phyloP scores from a whole-genome alignment of 1,284 basidiomycete species.

The Apiotrichum sp. region DNA sequence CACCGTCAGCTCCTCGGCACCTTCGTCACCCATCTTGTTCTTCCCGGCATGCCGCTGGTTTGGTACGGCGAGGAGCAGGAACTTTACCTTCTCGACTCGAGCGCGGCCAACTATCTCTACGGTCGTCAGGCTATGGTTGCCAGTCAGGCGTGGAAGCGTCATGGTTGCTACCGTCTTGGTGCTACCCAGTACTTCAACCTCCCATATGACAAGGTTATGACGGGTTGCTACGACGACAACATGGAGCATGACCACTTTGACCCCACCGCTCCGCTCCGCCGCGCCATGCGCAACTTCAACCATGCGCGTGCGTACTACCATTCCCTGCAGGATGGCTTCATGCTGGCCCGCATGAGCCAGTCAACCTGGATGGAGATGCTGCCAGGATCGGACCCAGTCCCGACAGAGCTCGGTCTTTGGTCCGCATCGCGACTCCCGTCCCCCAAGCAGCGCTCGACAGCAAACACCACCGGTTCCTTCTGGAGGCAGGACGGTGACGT shows the following conservation, averaged over 20 bases:
- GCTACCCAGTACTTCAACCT: slow-evolving; percentile 87
- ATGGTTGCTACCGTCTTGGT: slow-evolving; percentile 82
- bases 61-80: slow-evolving; percentile 85
- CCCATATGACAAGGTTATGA: slow-evolving; percentile 65
- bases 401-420: slow-evolving; percentile 80
- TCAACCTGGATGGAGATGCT: slow-evolving; percentile 70
- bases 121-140: slow-evolving; percentile 86
- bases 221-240: slow-evolving; percentile 80
- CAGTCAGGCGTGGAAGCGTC: slow-evolving; percentile 78
- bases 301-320: slow-evolving; percentile 63
- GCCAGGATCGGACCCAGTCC: slow-evolving; percentile 71
- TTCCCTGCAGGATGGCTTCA: slow-evolving; percentile 75
- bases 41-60: slow-evolving; percentile 79
- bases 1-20: slow-evolving; percentile 65
- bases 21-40: slow-evolving; percentile 69
- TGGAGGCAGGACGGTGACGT: slow-evolving; percentile 47
- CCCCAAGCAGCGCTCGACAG: slow-evolving; percentile 49
- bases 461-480: slow-evolving; percentile 36
- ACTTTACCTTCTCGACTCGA: slow-evolving; percentile 75
- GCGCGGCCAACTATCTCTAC: slow-evolving; percentile 72
- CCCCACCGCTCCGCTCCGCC: slow-evolving; percentile 70
- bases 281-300: slow-evolving; percentile 66
- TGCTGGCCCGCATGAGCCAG: slow-evolving; percentile 69
- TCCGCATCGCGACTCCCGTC: slow-evolving; percentile 61
- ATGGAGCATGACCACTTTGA: slow-evolving; percentile 89